Conservation (phyloP, 2,329 filamentous ascomycete species). For the Tolypocladium sp. region DNA sequence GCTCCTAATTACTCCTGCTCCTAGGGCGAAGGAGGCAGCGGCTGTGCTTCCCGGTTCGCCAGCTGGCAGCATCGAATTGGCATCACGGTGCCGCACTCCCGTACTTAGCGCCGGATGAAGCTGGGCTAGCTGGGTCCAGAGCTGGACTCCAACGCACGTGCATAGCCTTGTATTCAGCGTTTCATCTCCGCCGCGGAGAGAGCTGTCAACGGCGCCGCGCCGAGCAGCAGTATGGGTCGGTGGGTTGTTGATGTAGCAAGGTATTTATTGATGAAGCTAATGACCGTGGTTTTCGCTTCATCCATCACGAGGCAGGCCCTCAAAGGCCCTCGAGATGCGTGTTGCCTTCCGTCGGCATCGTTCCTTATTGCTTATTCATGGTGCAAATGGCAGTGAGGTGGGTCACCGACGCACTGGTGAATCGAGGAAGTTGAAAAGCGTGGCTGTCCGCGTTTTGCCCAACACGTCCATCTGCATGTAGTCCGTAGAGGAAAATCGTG, state of each 20-base stretch:
- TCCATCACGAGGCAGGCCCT: too few species aligned
- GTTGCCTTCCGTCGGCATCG: too few species aligned
- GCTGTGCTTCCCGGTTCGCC: not conserved
- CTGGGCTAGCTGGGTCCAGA: not conserved
- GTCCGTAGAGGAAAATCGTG: not conserved
- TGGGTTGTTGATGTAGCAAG: too few species aligned
- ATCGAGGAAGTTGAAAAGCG: too few species aligned
- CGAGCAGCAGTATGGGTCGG: too few species aligned
- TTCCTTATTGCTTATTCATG: not conserved
- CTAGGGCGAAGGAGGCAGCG: not conserved
- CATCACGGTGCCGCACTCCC: not conserved
- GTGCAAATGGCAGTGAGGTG: not conserved
- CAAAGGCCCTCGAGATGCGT: too few species aligned
- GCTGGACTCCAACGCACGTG: not conserved
- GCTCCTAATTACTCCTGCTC: too few species aligned
- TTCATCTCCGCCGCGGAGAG: not conserved
- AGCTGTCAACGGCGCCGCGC: too few species aligned
- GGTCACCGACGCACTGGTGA: not conserved
- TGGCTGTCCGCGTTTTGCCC: too few species aligned
- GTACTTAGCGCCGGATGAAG: not conserved
- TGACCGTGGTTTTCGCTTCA: not conserved
- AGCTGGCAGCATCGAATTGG: not conserved
- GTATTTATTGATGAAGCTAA: too few species aligned
- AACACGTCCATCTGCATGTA: not conserved
- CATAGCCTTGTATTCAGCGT: not conserved